These are phyloP conservation scores for Saccharomyces hybrid DNA, from an alignment of 1,139 yeast genomes.

Conservation along the genomic window DNA sequence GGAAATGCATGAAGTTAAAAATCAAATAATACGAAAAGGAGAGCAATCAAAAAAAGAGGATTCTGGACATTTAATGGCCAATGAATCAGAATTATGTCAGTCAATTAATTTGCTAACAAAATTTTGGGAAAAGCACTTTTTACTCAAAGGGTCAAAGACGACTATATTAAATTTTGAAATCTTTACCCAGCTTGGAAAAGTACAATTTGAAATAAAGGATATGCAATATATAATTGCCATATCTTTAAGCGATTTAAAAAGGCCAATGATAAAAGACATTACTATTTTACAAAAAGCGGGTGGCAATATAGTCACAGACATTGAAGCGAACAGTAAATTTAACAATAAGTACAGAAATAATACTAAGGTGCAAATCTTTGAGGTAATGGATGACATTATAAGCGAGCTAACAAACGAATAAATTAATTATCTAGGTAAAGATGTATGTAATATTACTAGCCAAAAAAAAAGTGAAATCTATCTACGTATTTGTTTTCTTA, in stretches of 20 bases:
- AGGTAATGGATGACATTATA: constrained; percentile 9
- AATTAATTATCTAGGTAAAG: not conserved
- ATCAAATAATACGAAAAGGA: not conserved
- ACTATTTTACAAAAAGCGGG: constrained; percentile 1
- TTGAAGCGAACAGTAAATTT: constrained; percentile 2
- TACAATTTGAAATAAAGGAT: constrained; percentile 15
- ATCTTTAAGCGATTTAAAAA: constrained; percentile 5
- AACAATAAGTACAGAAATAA: constrained; percentile 1
- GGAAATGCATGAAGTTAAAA: constrained; percentile 6
- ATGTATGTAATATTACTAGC: constrained; percentile 5
- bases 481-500: not conserved
- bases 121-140: constrained; percentile 12
- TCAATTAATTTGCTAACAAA: constrained; percentile 4
- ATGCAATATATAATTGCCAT: constrained; percentile 9
- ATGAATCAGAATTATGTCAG: not conserved
- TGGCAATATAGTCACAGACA: not conserved
- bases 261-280: constrained; percentile 3
- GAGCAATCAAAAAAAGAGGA: constrained; percentile 3
- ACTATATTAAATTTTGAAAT: constrained; percentile 15
- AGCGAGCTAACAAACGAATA: constrained; percentile 4
- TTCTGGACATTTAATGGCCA: not conserved
- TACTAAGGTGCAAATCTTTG: constrained; percentile 5
- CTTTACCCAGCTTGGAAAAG: constrained; percentile 19
- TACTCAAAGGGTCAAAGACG: constrained; percentile 4
- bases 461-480: not conserved